A percentile compares a stretch with the other conserved stretches of the same genome.
Conservation (phyloP, 179 eudicot species). For the Silene vulgaris region DNA sequence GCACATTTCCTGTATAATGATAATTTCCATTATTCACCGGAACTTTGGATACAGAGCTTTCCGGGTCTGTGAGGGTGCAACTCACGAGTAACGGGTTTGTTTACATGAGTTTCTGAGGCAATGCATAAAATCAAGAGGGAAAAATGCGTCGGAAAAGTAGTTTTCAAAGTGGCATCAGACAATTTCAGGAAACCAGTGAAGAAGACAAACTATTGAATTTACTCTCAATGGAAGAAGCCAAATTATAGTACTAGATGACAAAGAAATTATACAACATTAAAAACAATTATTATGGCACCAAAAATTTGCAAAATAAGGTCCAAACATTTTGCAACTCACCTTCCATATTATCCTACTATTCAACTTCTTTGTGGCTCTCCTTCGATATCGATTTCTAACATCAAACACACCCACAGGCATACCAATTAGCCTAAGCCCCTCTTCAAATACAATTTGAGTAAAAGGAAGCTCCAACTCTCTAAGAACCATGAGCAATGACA, state of each 20-base stretch:
- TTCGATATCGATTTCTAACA: slow-evolving; percentile 18
- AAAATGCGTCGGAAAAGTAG: neutral
- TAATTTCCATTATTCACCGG: too few relatives aligned
- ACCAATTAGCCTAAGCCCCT: slow-evolving; percentile 6
- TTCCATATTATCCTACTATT: slow-evolving; percentile 24
- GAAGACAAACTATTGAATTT: neutral
- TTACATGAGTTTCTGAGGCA: neutral
- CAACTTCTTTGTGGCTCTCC: slow-evolving; percentile 47
- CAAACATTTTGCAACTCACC: slow-evolving; percentile 33
- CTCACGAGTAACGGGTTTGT: too few relatives aligned
- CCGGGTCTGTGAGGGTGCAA: too few relatives aligned
- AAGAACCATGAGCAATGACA: slow-evolving; percentile 59
- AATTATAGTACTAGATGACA: neutral
- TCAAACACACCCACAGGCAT: slow-evolving; percentile 20
- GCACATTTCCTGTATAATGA: too few relatives aligned
- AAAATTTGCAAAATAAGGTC: slow-evolving; percentile 30
- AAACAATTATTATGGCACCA: slow-evolving; percentile 25
- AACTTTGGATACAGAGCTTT: too few relatives aligned
- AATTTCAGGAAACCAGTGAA: slow-evolving; percentile 2
- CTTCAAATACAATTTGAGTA: slow-evolving; percentile 15
- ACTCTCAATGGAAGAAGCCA: slow-evolving; percentile 1
- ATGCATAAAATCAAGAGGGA: neutral
- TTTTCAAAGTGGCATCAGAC: neutral
- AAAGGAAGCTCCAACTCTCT: neutral
- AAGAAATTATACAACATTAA: slow-evolving; percentile 16